Conservation (phyloP, 139 green algal genomes). For the Chlamydomonas sp. region DNA sequence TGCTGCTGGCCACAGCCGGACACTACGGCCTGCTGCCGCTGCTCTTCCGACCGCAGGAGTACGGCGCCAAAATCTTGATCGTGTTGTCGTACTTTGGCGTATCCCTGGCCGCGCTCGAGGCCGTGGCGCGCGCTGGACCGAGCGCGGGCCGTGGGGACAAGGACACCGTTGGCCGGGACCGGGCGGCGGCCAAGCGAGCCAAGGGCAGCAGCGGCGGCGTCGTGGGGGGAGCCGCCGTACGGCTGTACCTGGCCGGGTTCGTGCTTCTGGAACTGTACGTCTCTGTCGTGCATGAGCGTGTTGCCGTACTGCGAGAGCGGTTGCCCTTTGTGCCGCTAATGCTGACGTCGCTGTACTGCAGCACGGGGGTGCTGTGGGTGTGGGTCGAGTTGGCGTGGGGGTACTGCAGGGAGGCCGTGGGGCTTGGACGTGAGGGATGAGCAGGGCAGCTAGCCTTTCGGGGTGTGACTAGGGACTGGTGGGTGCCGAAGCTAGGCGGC, state of each 20-base stretch:
- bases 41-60: slow-evolving; percentile 79
- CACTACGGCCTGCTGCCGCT: slow-evolving; percentile 86
- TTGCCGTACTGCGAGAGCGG: slow-evolving; percentile 44
- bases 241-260: slow-evolving; percentile 71
- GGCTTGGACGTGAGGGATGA: too few species aligned
- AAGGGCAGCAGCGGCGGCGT: background rate
- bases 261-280: slow-evolving; percentile 76
- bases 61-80: slow-evolving; percentile 82
- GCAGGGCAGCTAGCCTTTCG: too few species aligned
- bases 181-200: background rate
- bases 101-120: slow-evolving; percentile 9
- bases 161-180: background rate
- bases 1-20: slow-evolving; percentile 63
- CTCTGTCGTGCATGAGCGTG: slow-evolving; percentile 50
- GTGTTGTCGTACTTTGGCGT: slow-evolving; percentile 50
- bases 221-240: background rate
- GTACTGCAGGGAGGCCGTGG: background rate
- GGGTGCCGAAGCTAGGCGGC: too few species aligned
- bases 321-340: slow-evolving; percentile 92
- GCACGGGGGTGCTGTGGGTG: slow-evolving; percentile 59
- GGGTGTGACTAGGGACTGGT: too few species aligned
- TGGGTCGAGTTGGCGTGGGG: slow-evolving; percentile 55
- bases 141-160: too few species aligned
- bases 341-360: slow-evolving; percentile 83
- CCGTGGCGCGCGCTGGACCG: background rate